phyloP scores from a whole-genome alignment of 164 flowering plant genomes.

The Cinnamomum micranthum region DNA sequence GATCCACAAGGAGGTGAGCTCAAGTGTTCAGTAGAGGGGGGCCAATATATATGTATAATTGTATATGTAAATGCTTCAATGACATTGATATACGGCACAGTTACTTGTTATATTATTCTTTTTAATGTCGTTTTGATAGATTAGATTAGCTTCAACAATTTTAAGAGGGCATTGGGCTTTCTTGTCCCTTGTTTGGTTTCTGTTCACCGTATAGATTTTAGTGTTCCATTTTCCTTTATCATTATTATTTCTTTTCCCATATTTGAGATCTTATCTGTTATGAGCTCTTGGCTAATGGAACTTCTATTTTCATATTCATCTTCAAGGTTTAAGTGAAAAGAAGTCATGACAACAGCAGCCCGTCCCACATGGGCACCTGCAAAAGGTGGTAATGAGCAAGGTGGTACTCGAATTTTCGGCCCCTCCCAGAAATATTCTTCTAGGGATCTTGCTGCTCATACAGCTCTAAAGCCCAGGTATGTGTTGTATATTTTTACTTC shows the following conservation, averaged over 20 bases:
- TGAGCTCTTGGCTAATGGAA: neutral
- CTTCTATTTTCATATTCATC: neutral
- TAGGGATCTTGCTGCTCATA: constrained; percentile 86
- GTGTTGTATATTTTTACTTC: neutral
- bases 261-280: neutral
- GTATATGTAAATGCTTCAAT: too few species aligned
- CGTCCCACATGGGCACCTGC: constrained; percentile 99
- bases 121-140: too few species aligned
- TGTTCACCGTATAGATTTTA: neutral
- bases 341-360: constrained; percentile 88
- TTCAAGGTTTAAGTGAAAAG: constrained; percentile 7
- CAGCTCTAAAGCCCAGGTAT: constrained; percentile 78
- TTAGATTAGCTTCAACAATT: too few species aligned
- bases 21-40: too few species aligned
- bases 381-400: constrained; percentile 96
- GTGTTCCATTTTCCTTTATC: neutral
- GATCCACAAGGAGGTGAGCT: too few species aligned
- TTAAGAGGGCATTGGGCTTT: too few species aligned
- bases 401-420: constrained; percentile 90
- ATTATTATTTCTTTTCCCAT: neutral
- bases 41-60: too few species aligned
- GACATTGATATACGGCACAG: too few species aligned
- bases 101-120: too few species aligned
- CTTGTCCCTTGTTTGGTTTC: too few species aligned
- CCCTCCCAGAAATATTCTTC: constrained; percentile 98